Evolutionary conservation across 345 rosid species (phyloP).

Genomic region (Populus tremula): DNA sequence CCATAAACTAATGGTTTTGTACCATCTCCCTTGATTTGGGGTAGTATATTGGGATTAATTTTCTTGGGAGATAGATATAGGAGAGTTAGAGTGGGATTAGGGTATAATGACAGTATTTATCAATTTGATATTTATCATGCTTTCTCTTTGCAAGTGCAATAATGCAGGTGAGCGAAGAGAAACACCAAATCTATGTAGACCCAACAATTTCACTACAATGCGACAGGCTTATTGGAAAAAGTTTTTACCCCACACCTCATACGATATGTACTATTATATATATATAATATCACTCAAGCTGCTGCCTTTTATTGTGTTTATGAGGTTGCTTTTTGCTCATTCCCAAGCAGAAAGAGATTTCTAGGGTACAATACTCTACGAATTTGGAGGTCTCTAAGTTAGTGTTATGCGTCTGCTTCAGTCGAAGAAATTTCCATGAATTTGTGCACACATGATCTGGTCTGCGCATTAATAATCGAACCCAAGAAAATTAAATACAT

Average conservation of each 20-base stretch:
- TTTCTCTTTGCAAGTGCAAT: slow-evolving; percentile 2
- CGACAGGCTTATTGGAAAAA: not conserved
- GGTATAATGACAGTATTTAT: not conserved
- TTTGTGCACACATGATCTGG: not conserved
- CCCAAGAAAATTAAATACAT: not conserved
- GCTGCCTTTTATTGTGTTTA: not conserved
- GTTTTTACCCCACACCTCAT: not conserved
- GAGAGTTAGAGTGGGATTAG: slow-evolving; percentile 17
- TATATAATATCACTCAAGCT: no score
- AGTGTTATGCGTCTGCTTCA: not conserved
- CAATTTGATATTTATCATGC: not conserved
- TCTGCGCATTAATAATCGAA: not conserved
- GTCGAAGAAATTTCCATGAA: not conserved
- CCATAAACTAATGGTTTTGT: slow-evolving; percentile 13
- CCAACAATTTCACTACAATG: not conserved
- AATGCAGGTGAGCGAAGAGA: not conserved
- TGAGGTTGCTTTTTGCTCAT: not conserved
- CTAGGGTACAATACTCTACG: not conserved
- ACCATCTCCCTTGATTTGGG: slow-evolving; percentile 19
- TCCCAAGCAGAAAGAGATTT: slow-evolving; percentile 3
- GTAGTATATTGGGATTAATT: slow-evolving; percentile 2
- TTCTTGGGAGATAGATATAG: not conserved
- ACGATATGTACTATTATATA: not conserved
- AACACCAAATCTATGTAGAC: not conserved
- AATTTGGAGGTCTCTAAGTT: not conserved